Base-by-base conservation (phyloP, 345 rosid genomes). In the Pistacia atlantica region DNA sequence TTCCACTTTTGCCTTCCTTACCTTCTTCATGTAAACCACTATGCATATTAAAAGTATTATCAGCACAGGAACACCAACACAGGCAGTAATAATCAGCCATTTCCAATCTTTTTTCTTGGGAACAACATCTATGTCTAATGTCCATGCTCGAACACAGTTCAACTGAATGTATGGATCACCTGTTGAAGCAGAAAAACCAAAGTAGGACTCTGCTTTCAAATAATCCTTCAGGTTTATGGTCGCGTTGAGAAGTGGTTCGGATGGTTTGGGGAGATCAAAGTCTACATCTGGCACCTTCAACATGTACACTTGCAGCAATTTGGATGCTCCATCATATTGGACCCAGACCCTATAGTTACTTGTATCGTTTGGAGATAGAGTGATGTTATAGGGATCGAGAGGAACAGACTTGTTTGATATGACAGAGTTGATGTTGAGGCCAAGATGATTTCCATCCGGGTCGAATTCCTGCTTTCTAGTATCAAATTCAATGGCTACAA, bases 401-500 rank as follows among this genome's bases (percentile, higher is more conserved):
- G 88, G 17, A 4, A 77, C 84, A 28, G 33, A 56, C 4, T 58
- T 51, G 8, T 0, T 11, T 2, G 90, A 90, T 8, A 11, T 20
- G 42, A 87, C 71, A 5, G 88, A 77, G 77, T 87, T 87, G 74
- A 87, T 75, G 68, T 88, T 71, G 55, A 90, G 86, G 13, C 89
- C 90, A 22, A 88, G 55, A 76, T 88, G 92, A 72, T 86, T 88
- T 61, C 72, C 81, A 45, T 84, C 84, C 1, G 88, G 90, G 56
- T 88, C 93, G 25, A 80, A 82, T 22, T 66, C 82, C 49, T 90
- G 84, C 82, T 79, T 74, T 12, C 66, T 57, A 0, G 94, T 90
- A 77, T 85, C 89, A 22, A 90, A 82, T 76, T 87, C 92, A 0
- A 90, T 65, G 61, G 90, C 94, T 4, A 88, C 45, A 8, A 84